Evolutionary conservation across 2,329 filamentous ascomycete genomes (phyloP), one percentile per base, ranked within the genome.

Genomic region (Pseudohalonectria lignicola): DNA sequence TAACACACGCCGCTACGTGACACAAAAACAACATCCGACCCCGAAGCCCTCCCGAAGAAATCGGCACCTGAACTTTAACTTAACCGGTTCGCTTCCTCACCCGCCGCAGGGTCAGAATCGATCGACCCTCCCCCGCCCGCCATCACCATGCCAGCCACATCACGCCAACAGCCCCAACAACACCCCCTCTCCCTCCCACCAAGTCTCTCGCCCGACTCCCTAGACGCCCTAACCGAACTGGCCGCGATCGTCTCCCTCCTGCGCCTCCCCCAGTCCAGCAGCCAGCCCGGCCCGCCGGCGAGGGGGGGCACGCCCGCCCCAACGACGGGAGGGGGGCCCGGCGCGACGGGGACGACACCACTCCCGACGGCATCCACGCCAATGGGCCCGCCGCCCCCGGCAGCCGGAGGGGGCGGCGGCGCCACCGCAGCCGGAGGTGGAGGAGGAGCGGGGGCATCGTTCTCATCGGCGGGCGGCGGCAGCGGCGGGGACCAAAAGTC

Each of bases 201-300:
- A 3, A 76, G 81, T 40, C 82, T 92, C 44, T 74, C 84, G 36
- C 83, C 88, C 20, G 81, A 88, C 58, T 77, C 78, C 36, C 86
- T 95, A 63, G 88, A 94, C 64, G 76, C 86, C 48, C 74, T 94
- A 39, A 86, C 87, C 19, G 78, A 87, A 52, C 76, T 95, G 39
- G 80, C 86, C 52, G 71, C 78, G 42, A 76, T 94, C 47, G 76
- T 95, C 43, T 69, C 77, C 47, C 83, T 84, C 36, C 73, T 95
- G 15, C 76, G 83, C 48, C 67, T 64, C 54, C 43, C 51, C 48
- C 49, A 63, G 52, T 55, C 61, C 33, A 57, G 59, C 36, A 39
- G 53, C 34, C 43, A 54, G 31, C 49, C 50, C 36, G 45, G 58
- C 34, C 41, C 48, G 10, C 49, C 61, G 29, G 55, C 63, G 36